These are phyloP conservation scores for Lachnum nothofagi DNA, from an alignment of 2,329 filamentous ascomycete genomes.

Conservation along the genomic window DNA sequence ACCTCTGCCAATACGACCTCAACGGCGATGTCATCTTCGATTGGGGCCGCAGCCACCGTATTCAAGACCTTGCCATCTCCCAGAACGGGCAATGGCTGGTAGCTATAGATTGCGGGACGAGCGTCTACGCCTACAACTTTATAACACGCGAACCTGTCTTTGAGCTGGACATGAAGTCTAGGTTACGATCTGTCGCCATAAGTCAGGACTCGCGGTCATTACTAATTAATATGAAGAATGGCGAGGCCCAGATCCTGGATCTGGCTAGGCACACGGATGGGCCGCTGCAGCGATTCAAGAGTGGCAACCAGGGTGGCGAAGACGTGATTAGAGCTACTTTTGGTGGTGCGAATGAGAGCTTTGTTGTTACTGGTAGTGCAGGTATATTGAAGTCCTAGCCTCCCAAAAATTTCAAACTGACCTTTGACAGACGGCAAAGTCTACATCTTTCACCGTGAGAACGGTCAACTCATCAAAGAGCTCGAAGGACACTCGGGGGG, in stretches of 20 bases:
- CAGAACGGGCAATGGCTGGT: slow-evolving; percentile 74
- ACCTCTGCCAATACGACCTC: slow-evolving; percentile 67
- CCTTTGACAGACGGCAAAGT: slow-evolving; percentile 53
- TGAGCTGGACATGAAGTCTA: slow-evolving; percentile 62
- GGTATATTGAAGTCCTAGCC: slow-evolving; percentile 47
- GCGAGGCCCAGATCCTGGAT: slow-evolving; percentile 73
- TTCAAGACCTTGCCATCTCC: slow-evolving; percentile 81
- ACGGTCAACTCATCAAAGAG: slow-evolving; percentile 68
- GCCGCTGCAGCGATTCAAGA: slow-evolving; percentile 63
- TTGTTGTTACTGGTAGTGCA: slow-evolving; percentile 88
- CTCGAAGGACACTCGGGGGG: slow-evolving; percentile 69
- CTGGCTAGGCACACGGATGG: slow-evolving; percentile 57
- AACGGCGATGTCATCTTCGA: slow-evolving; percentile 57
- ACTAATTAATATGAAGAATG: slow-evolving; percentile 75
- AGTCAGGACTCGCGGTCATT: slow-evolving; percentile 76
- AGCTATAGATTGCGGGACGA: slow-evolving; percentile 64
- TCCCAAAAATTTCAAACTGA: slow-evolving; percentile 6
- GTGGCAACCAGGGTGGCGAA: slow-evolving; percentile 67
- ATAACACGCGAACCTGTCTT: slow-evolving; percentile 68
- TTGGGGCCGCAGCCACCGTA: slow-evolving; percentile 67
- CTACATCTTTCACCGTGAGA: slow-evolving; percentile 87
- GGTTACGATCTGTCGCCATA: slow-evolving; percentile 74
- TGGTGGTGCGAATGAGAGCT: slow-evolving; percentile 86
- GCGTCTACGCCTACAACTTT: slow-evolving; percentile 78
- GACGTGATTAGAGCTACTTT: slow-evolving; percentile 79